Evolutionary conservation across 2,329 filamentous ascomycete genomes (phyloP), one percentile per base, ranked within the genome.

Genomic region (Exophiala bonariae): DNA sequence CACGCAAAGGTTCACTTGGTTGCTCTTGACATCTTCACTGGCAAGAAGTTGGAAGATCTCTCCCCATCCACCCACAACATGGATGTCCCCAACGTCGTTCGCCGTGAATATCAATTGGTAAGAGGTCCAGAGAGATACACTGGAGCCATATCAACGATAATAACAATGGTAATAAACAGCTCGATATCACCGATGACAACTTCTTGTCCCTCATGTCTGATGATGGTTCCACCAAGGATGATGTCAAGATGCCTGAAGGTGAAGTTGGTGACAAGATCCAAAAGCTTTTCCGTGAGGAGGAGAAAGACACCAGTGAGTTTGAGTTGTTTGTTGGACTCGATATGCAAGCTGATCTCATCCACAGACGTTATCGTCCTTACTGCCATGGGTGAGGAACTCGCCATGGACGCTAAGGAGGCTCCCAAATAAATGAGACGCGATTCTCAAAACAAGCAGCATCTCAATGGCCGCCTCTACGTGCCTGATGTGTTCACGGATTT

Each of bases 1-100:
- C 95, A 99, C 88, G 93, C 93, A 79, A 99, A 99, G 86, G 93
- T 99, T 74, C 92, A 99, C 79, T 80, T 99, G 66, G 87, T 96
- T 68, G 93, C 90, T 71, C 84, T 95, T 73, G 93, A 99, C 75
- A 97, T 99, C 81, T 99, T 99, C 86, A 99, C 91, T 61, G 82
- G 82, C 83, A 99, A 96, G 89, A 99, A 99, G 86, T 83, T 96
- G 62, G 93, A 99, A 81, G 95, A 99, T 80, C 85, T 99, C 57
- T 96, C 86, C 76, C 93, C 93, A 64, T 99, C 93, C 71, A 99
- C 93, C 81, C 82, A 85, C 77, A 85, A 75, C 67, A 76, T 76
- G 73, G 89, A 99, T 68, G 93, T 99, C 63, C 95, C 95, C 76
- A 86, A 93, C 77, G 92, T 97, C 76, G 72, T 71, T 65, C 91